Evolutionary conservation across 1,284 basidiomycete genomes (phyloP).

Genomic region (Ustilago vetiveriae): DNA sequence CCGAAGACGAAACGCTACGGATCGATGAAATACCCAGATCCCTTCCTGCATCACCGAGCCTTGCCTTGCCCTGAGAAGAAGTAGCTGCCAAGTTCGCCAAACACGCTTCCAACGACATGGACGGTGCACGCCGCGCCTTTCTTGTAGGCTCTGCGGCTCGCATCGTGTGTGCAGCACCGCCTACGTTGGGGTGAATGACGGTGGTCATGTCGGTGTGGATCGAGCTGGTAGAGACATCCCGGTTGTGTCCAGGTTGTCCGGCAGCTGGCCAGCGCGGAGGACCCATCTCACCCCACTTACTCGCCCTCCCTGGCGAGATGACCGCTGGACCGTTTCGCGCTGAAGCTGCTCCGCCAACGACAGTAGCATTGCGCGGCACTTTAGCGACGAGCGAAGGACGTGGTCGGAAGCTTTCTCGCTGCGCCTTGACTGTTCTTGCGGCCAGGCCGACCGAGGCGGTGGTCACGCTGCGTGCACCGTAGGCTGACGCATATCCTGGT

Average conservation of each 20-base stretch:
- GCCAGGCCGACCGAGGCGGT: constrained; percentile 16
- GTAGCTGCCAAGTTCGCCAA: constrained; percentile 38
- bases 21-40: constrained; percentile 47
- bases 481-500: constrained; percentile 14
- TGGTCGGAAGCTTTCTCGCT: constrained; percentile 44
- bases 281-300: constrained; percentile 53
- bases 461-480: constrained; percentile 27
- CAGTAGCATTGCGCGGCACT: constrained; percentile 18
- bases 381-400: constrained; percentile 45
- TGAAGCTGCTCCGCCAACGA: constrained; percentile 15
- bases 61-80: constrained; percentile 26
- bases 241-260: constrained; percentile 15
- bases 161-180: background rate
- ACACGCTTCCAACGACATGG: constrained; percentile 47
- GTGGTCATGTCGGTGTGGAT: constrained; percentile 48
- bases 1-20: constrained; percentile 32
- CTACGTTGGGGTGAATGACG: constrained; percentile 27
- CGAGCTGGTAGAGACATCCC: constrained; percentile 38
- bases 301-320: constrained; percentile 41
- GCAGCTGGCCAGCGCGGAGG: constrained; percentile 42
- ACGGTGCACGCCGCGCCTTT: constrained; percentile 28
- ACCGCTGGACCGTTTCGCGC: constrained; percentile 1
- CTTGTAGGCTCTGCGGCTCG: constrained; percentile 18
- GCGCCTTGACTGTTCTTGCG: constrained; percentile 25
- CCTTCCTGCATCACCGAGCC: constrained; percentile 27